Base-by-base conservation (phyloP, 2,329 filamentous ascomycete genomes). In the Penicillium sp. region DNA sequence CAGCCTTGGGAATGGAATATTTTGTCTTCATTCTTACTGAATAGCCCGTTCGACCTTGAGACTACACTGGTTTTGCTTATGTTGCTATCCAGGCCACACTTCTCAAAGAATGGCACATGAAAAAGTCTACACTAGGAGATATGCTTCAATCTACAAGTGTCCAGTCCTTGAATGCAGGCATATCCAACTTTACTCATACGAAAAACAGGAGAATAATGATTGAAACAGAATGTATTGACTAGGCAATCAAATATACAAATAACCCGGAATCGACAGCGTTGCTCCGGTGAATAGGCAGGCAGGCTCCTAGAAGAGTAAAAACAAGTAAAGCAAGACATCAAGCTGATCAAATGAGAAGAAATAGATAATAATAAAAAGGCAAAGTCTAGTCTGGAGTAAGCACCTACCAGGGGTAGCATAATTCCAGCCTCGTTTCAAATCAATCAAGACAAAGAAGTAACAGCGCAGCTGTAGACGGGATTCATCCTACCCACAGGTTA, bases 401-500 rank as follows among this genome's bases (percentile, higher is more conserved):
- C 58, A 61, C 59, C 54, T 61, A 61, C 59, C 58, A 55, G 50
- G 55, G 55, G 52, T 54, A 52, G 48, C 52, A 48, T 52, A 50
- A 45, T 55, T 47, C 56, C 56, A 59, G 56, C 43, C 47, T 54
- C 38, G 9, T 38, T 53, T 20, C 18, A 30, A 26, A 21, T 48
- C 21, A 55, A 42, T 43, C 40, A 33, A 45, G 21, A 28, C 28
- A 50, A 26, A 50, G 18, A 50, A 46, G 47, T 18, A 52, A 52
- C 45, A 30, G 26, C 26, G 53, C 38, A 45, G 55, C 45, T 50
- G 40, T 26, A 42, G 53, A 49, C 26, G 47, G 45, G n/a, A 46
- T 43, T 58, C 61, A 63, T 64, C 67, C 67, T 69, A 65, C 54
- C 58, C 55, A 57, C 55, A 55, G 55, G 56, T 58, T 58, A 58